Evolutionary conservation across 2,329 filamentous ascomycete species (phyloP).

Genomic region (Cladosporium sp.): DNA sequence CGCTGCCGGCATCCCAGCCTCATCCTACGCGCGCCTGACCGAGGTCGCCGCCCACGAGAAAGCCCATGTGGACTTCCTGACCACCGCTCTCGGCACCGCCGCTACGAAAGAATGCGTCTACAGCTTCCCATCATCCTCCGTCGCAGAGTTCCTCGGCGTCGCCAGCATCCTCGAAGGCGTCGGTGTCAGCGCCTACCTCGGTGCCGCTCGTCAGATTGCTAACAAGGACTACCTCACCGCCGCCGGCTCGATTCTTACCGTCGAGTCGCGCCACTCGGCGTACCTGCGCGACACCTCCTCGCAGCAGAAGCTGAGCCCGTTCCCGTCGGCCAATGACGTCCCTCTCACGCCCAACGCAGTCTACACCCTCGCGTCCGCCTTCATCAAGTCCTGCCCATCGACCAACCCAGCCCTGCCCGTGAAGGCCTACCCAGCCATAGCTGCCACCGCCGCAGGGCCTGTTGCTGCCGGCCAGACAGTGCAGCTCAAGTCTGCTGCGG

Average conservation of each 20-base stretch:
- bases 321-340: conserved; percentile 62
- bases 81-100: conserved; percentile 46
- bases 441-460: conserved; percentile 24
- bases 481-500: conserved; percentile 23
- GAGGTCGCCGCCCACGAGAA: conserved; percentile 60
- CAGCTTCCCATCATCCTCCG: conserved; percentile 46
- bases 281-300: conserved; percentile 49
- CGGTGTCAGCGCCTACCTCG: conserved; percentile 63
- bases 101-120: conserved; percentile 60
- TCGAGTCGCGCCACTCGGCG: conserved; percentile 66
- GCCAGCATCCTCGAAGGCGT: conserved; percentile 60
- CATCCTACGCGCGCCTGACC: conserved; percentile 61
- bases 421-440: conserved; percentile 44
- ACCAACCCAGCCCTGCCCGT: conserved; percentile 60
- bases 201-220: conserved; percentile 61
- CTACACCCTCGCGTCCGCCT: conserved; percentile 62
- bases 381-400: conserved; percentile 61
- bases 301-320: conserved; percentile 48
- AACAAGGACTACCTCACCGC: conserved; percentile 61
- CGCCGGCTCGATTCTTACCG: conserved; percentile 64
- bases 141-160: conserved; percentile 53
- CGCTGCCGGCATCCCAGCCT: conserved; percentile 51
- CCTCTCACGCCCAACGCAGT: conserved; percentile 62
- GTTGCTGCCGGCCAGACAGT: conserved; percentile 24
- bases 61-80: conserved; percentile 61